phyloP scores from a whole-genome alignment of 2,329 filamentous ascomycete species.

The Pseudogymnoascus sp. region DNA sequence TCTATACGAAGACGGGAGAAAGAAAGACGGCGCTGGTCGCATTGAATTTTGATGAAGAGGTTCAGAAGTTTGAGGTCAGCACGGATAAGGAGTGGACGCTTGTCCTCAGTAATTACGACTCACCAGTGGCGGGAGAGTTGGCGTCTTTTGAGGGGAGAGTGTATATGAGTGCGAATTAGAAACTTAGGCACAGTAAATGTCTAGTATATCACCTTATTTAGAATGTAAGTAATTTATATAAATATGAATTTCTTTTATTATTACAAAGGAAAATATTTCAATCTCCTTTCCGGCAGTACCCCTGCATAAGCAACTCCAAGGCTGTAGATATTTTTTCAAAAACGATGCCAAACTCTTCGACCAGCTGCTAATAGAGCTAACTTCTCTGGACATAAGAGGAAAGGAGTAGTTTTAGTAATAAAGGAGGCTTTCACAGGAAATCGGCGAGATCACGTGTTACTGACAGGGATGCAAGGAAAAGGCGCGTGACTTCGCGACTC shows the following conservation, averaged over 20 bases:
- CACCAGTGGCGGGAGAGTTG: neutral
- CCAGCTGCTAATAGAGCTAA: no score
- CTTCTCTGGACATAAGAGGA: no score
- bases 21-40: constrained; percentile 33
- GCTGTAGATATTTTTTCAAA: no score
- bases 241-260: no score
- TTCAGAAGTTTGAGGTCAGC: constrained; percentile 21
- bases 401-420: no score
- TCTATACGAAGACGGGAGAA: constrained; percentile 34
- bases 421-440: no score
- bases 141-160: neutral
- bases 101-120: neutral
- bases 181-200: neutral
- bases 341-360: no score
- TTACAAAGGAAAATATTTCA: no score
- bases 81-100: constrained; percentile 15
- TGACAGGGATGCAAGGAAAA: neutral
- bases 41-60: constrained; percentile 39
- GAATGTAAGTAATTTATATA: no score
- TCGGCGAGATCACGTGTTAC: neutral
- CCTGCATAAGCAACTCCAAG: no score
- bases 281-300: no score
- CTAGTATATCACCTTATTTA: neutral
- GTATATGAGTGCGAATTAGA: constrained; percentile 1
- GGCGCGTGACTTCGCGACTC: constrained; percentile 6